Evolutionary conservation across 140 eudicot genomes (phyloP), one percentile per base, ranked within the genome.

Genomic region (Cichorium intybus): DNA sequence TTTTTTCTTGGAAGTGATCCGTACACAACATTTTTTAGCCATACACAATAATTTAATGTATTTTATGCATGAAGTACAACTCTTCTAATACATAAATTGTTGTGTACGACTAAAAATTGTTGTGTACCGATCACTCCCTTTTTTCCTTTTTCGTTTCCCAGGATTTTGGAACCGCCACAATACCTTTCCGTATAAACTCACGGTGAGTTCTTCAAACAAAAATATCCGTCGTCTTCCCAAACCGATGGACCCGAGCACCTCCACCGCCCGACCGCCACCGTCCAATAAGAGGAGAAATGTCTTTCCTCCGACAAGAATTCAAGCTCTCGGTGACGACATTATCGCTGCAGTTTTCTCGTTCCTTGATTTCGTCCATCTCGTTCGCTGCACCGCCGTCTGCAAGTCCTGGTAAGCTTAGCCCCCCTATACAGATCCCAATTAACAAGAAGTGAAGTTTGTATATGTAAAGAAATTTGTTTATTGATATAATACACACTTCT

Each of bases 331-430:
- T 21, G 53, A 71, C 17, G 99, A 93, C 35, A 74, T 60, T n/a
- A 76, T 88, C 37, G 70, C 57, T 56, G 74, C 69, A 43, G 73
- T 93, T 12, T 93, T 88, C 75, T 60, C 95, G 2, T 77, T 80
- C 48, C 88, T 93, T 61, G 96, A 88, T 80, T 57, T 85, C 68
- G 35, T 82, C 63, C 79, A 81, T 26, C 86, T 93, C 24, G 54
- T 81, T 75, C 94, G 90, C 63, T 88, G 93, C 84, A 77, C 95
- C 15, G 87, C 87, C 59, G 96, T 92, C 69, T 85, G 93, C 85
- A 88, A 79, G 52, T 88, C 86, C 8, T 92, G 98, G 98, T 92
- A 72, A 39, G 54, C 56, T 45, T 10, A 47, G 1, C 43, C 33
- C 33, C 60, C 31, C n/a, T n/a, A 7, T 22, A 5, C 35, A 28